Percentiles rank a stretch among this genome's conserved stretches.
Evolutionary conservation across 2,329 filamentous ascomycete genomes (phyloP).

Genomic region (Bretziella fagacearum): DNA sequence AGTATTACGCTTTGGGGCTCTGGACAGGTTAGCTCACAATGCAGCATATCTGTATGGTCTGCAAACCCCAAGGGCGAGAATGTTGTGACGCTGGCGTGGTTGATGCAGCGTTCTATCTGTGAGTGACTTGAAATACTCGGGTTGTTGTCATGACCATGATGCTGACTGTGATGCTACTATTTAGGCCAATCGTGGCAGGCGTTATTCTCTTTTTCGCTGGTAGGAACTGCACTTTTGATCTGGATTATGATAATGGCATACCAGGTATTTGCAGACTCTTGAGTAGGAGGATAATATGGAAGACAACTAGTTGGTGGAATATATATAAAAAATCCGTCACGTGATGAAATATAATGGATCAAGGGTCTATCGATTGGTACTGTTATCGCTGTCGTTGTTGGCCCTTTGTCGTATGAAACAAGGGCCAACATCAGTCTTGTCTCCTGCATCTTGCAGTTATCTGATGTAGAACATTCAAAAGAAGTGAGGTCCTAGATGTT

Average conservation of each 20-base stretch:
- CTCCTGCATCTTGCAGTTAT: no score
- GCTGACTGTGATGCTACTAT: neutral
- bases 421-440: no score
- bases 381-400: no score
- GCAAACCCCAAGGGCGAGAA: constrained; percentile 33
- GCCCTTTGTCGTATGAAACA: no score
- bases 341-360: neutral
- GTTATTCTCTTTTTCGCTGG: constrained; percentile 44
- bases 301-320: no score
- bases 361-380: no score
- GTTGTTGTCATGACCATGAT: neutral
- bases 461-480: no score
- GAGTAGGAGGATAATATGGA: neutral
- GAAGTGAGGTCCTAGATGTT: no score
- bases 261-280: constrained; percentile 39
- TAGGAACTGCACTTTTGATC: constrained; percentile 42
- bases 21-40: constrained; percentile 42
- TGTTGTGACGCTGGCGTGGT: constrained; percentile 41
- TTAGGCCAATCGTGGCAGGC: constrained; percentile 46
- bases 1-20: constrained; percentile 45
- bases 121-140: constrained; percentile 21
- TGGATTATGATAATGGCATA: constrained; percentile 55
- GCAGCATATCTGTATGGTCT: constrained; percentile 40
- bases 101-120: constrained; percentile 48
- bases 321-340: no score